phyloP scores from a whole-genome alignment of 805 yeast genomes.

The Pichia exigua region DNA sequence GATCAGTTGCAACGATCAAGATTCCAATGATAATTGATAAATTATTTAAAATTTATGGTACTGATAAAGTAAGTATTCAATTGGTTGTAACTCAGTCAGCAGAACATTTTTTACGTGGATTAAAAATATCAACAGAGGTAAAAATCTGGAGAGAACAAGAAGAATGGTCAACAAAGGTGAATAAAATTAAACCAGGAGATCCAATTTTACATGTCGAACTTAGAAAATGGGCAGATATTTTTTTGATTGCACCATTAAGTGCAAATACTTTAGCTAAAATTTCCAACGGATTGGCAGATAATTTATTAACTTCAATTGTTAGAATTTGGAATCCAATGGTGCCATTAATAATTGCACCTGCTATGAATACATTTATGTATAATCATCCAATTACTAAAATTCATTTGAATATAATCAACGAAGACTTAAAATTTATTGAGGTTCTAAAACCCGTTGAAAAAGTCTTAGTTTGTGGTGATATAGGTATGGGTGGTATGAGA shows the following conservation, averaged over 20 bases:
- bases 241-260: conserved; percentile 88
- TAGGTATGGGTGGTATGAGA: conserved; percentile 99
- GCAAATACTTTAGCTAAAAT: conserved; percentile 90
- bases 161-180: conserved; percentile 61
- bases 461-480: conserved; percentile 91
- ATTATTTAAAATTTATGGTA: conserved; percentile 71
- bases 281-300: conserved; percentile 87
- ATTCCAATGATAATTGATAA: conserved; percentile 85
- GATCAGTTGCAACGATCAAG: conserved; percentile 94
- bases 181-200: conserved; percentile 65
- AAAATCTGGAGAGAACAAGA: conserved; percentile 90
- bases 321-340: conserved; percentile 93
- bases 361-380: conserved; percentile 91
- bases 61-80: conserved; percentile 69
- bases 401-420: conserved; percentile 67
- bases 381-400: conserved; percentile 82
- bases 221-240: conserved; percentile 93
- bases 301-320: conserved; percentile 79
- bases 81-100: conserved; percentile 81
- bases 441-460: conserved; percentile 92
- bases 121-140: conserved; percentile 55
- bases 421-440: conserved; percentile 93
- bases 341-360: conserved; percentile 88
- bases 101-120: conserved; percentile 61
- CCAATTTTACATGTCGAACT: conserved; percentile 93